Evolutionary conservation across 2,329 filamentous ascomycete species (phyloP).

Genomic region (Venturia carpophila): DNA sequence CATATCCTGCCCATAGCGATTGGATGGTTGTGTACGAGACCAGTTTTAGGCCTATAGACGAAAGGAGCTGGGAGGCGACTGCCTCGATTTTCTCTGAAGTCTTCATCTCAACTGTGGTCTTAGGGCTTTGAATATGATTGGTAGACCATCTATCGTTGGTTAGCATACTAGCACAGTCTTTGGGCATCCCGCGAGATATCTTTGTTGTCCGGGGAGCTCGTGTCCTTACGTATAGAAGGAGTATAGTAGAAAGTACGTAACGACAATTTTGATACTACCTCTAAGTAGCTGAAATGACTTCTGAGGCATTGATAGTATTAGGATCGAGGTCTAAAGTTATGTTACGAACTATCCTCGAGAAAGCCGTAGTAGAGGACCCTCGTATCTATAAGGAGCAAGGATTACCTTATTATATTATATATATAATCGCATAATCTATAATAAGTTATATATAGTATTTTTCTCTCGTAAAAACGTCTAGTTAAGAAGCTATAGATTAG

Average conservation of each 20-base stretch:
- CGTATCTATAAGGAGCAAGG: too few species aligned
- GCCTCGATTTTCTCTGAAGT: conserved; percentile 12
- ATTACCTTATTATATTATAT: too few species aligned
- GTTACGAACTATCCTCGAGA: too few species aligned
- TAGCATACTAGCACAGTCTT: background rate
- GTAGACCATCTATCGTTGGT: background rate
- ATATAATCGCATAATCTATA: too few species aligned
- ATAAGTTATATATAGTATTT: too few species aligned
- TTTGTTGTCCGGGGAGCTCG: background rate
- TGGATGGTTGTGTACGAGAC: conserved; percentile 30
- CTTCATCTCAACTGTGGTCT: background rate
- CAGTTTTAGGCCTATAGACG: conserved; percentile 24
- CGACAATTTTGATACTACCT: background rate
- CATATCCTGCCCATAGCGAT: conserved; percentile 43
- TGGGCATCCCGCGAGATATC: background rate
- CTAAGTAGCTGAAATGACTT: background rate
- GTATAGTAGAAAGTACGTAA: background rate
- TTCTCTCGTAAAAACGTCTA: too few species aligned
- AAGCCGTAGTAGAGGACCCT: too few species aligned
- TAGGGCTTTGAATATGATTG: background rate
- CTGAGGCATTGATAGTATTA: background rate
- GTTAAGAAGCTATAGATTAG: too few species aligned
- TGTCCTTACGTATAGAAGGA: background rate
- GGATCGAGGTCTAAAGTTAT: background rate
- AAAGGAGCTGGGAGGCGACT: conserved; percentile 27